phyloP scores from a whole-genome alignment of 192 early-diverging fungal species.

The Podila minutissima region DNA sequence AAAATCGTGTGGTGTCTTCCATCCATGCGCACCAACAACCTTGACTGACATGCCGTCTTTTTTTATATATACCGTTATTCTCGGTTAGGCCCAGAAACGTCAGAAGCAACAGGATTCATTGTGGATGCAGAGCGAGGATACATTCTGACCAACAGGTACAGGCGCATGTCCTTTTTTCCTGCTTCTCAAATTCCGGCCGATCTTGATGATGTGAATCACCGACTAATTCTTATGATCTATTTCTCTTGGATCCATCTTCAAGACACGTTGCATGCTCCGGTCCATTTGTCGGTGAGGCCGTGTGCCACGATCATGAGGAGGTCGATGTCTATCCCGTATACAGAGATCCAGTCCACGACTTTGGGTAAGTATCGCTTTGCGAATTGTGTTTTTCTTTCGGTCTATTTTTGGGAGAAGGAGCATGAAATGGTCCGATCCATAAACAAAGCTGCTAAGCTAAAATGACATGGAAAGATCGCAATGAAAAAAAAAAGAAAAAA shows the following conservation, averaged over 20 bases:
- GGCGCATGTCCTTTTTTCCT: neutral
- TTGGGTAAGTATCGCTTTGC: conserved; percentile 59
- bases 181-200: no score
- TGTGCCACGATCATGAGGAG: conserved; percentile 85
- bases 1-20: no score
- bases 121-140: conserved; percentile 76
- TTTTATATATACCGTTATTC: conserved; percentile 5
- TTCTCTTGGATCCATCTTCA: neutral
- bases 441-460: neutral
- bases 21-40: conserved; percentile 6
- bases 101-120: conserved; percentile 87
- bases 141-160: conserved; percentile 76
- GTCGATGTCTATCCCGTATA: conserved; percentile 79
- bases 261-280: conserved; percentile 78
- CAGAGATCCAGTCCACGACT: conserved; percentile 80
- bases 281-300: conserved; percentile 85
- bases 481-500: no score
- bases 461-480: neutral
- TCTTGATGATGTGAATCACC: neutral
- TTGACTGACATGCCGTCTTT: neutral
- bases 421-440: neutral
- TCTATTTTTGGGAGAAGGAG: neutral
- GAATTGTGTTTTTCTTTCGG: neutral
- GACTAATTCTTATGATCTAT: neutral
- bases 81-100: conserved; percentile 65